These are phyloP conservation scores for Apiotrichum gamsii DNA, from an alignment of 1,284 basidiomycete genomes.

Conservation along the genomic window DNA sequence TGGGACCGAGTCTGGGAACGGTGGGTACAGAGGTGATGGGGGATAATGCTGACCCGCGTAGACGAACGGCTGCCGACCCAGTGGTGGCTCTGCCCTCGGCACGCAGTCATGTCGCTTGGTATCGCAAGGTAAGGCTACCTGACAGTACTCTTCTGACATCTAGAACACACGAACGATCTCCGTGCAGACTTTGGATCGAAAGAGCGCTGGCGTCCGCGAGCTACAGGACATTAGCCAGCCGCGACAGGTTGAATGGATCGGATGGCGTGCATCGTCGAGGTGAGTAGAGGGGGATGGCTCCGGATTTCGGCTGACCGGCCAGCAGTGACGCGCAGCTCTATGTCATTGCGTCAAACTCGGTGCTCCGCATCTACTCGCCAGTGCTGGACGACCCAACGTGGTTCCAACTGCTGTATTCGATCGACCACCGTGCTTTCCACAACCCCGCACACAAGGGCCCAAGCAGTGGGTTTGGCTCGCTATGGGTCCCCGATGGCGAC, in stretches of 20 bases:
- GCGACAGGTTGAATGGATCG: conserved; percentile 37
- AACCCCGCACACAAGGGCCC: conserved; percentile 11
- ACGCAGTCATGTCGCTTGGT: conserved; percentile 33
- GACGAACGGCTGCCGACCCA: neutral
- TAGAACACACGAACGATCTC: conserved; percentile 20
- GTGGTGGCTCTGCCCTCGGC: conserved; percentile 16
- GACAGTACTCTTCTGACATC: neutral
- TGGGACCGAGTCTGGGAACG: conserved; percentile 40
- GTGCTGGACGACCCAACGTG: conserved; percentile 78
- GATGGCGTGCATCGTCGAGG: conserved; percentile 33
- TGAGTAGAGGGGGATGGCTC: too few species aligned
- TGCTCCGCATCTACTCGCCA: conserved; percentile 72
- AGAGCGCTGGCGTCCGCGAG: conserved; percentile 19
- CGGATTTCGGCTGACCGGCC: conserved; percentile 5
- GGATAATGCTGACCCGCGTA: neutral
- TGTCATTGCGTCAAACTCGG: conserved; percentile 35
- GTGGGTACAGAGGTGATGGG: conserved; percentile 14
- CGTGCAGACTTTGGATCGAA: conserved; percentile 24
- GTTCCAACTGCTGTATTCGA: conserved; percentile 68
- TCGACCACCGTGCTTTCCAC: conserved; percentile 56
- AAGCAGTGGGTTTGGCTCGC: conserved; percentile 17
- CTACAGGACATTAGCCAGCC: conserved; percentile 41
- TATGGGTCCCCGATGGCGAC: conserved; percentile 34
- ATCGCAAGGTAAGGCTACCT: conserved; percentile 12
- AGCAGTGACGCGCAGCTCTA: conserved; percentile 41